A percentile compares a stretch with the other conserved stretches of the same genome.
phyloP scores from a whole-genome alignment of 805 yeast species.

The Candida tammaniensis region DNA sequence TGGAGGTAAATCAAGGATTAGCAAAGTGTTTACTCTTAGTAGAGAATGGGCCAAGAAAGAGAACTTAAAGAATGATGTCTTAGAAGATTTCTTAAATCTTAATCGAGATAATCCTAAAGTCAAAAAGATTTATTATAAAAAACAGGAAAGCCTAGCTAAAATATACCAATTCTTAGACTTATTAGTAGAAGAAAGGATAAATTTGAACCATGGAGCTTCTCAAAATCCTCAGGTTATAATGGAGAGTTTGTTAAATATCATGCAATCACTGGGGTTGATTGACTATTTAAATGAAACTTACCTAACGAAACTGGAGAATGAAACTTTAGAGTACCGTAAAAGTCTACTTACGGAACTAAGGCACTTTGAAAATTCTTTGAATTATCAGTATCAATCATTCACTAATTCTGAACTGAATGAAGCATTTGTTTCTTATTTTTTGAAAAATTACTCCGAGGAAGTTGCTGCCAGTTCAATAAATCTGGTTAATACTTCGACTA shows the following conservation, averaged over 20 bases:
- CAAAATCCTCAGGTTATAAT: slow-evolving; percentile 36
- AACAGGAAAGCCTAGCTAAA: slow-evolving; percentile 1
- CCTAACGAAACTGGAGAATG: slow-evolving; percentile 4
- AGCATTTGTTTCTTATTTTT: slow-evolving; percentile 38
- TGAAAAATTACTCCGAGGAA: slow-evolving; percentile 40
- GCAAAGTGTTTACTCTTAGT: slow-evolving; percentile 26
- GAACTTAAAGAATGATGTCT: slow-evolving; percentile 6
- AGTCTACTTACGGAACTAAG: slow-evolving; percentile 2
- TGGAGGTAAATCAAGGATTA: slow-evolving; percentile 17
- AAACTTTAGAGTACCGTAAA: slow-evolving; percentile 4
- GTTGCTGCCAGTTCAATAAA: slow-evolving; percentile 22
- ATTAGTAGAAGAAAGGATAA: slow-evolving; percentile 10
- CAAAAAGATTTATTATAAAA: slow-evolving; percentile 4
- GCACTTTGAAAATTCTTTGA: slow-evolving; percentile 21
- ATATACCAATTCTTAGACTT: slow-evolving; percentile 13
- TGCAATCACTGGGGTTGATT: slow-evolving; percentile 29
- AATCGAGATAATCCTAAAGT: slow-evolving; percentile 10
- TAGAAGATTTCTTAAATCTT: slow-evolving; percentile 19
- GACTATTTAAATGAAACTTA: slow-evolving; percentile 21
- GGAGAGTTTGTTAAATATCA: slow-evolving; percentile 27
- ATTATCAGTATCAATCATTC: slow-evolving; percentile 14
- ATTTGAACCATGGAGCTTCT: slow-evolving; percentile 15
- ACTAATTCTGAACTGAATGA: slow-evolving; percentile 6
- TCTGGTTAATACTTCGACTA: slow-evolving; percentile 57
- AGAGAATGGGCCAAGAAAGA: slow-evolving; percentile 10